phyloP scores from a whole-genome alignment of 2,329 filamentous ascomycete species.

The Paecilomyces niveus region DNA sequence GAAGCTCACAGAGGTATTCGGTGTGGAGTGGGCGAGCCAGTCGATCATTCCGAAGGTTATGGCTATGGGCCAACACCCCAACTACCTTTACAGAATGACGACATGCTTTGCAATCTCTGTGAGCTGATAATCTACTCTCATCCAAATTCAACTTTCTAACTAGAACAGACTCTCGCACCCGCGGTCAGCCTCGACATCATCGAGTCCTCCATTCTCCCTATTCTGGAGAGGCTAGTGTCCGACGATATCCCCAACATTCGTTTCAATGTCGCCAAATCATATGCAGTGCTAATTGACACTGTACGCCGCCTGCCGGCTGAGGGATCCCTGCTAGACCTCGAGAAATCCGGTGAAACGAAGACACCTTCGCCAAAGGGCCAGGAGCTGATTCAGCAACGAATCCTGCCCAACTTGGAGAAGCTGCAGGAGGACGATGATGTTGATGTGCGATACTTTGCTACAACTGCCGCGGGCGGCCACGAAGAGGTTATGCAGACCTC shows the following conservation, averaged over 20 bases:
- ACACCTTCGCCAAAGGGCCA: slow-evolving; percentile 62
- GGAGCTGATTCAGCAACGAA: slow-evolving; percentile 76
- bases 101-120: slow-evolving; percentile 99
- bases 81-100: slow-evolving; percentile 99
- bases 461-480: slow-evolving; percentile 63
- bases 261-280: slow-evolving; percentile 99
- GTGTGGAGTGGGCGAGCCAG: slow-evolving; percentile 93
- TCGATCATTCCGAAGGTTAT: slow-evolving; percentile 98
- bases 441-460: slow-evolving; percentile 96
- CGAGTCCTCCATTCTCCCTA: slow-evolving; percentile 84
- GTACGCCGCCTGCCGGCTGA: slow-evolving; percentile 83
- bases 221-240: slow-evolving; percentile 86
- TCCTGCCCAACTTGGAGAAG: slow-evolving; percentile 87
- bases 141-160: slow-evolving; percentile 18
- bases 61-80: slow-evolving; percentile 95
- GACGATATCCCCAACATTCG: slow-evolving; percentile 98
- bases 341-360: slow-evolving; percentile 60
- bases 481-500: slow-evolving; percentile 51
- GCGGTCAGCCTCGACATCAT: slow-evolving; percentile 93
- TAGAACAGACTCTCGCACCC: slow-evolving; percentile 72
- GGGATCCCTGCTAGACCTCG: slow-evolving; percentile 75
- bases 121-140: slow-evolving; percentile 37
- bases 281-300: slow-evolving; percentile 81
- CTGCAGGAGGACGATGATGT: slow-evolving; percentile 96
- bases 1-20: slow-evolving; percentile 97